Conservation (phyloP, 78 protist species). For the Dictyostelium firmibasis region DNA sequence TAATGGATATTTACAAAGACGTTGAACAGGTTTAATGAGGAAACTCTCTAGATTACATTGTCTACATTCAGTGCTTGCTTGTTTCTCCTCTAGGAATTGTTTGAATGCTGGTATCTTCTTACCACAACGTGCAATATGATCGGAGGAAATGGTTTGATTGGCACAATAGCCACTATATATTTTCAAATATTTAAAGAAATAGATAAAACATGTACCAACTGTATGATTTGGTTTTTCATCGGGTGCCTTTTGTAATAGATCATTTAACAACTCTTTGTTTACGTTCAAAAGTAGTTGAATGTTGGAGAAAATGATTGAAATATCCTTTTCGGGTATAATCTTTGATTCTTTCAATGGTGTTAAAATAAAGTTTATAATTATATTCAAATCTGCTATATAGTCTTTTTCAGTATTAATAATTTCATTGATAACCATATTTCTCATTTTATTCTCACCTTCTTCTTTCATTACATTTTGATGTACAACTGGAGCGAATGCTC, state of each 20-base stretch:
- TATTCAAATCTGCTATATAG: constrained; percentile 51
- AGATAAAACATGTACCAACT: constrained; percentile 37
- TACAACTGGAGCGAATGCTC: constrained; percentile 70
- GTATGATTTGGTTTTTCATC: constrained; percentile 2
- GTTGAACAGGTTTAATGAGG: constrained; percentile 72
- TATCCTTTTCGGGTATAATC: constrained; percentile 33
- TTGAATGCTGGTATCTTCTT: constrained; percentile 54
- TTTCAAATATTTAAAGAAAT: constrained; percentile 29
- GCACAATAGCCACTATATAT: constrained; percentile 67
- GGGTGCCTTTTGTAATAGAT: constrained; percentile 23
- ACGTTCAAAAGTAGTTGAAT: constrained; percentile 50
- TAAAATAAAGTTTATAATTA: constrained; percentile 19
- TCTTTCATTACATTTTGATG: constrained; percentile 53
- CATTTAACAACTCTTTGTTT: constrained; percentile 42
- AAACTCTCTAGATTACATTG: constrained; percentile 50
- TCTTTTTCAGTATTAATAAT: constrained; percentile 63
- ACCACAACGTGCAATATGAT: constrained; percentile 24
- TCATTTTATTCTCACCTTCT: constrained; percentile 63
- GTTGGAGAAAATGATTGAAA: constrained; percentile 46
- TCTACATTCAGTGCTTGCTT: constrained; percentile 49
- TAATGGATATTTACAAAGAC: constrained; percentile 81
- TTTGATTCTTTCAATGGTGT: constrained; percentile 48
- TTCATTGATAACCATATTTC: constrained; percentile 73
- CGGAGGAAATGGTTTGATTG: constrained; percentile 53
- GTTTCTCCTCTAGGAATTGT: constrained; percentile 67